These are phyloP conservation scores for Ogataea chonburiensis DNA, from an alignment of 805 yeast genomes.

Conservation along the genomic window DNA sequence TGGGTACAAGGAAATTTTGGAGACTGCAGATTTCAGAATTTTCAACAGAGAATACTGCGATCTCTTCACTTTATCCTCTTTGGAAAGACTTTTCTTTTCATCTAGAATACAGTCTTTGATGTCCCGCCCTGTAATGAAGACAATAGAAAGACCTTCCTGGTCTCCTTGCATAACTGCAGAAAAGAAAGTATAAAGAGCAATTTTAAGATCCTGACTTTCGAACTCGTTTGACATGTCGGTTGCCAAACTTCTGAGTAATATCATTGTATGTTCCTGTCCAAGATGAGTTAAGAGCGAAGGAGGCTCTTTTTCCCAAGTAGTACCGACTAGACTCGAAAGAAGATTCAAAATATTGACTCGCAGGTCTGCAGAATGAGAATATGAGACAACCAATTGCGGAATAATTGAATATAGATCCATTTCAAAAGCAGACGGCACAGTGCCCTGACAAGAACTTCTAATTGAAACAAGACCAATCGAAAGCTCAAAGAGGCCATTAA, in stretches of 20 bases:
- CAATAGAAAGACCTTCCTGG: slow-evolving; percentile 75
- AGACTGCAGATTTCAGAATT: slow-evolving; percentile 54
- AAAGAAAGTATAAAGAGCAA: slow-evolving; percentile 60
- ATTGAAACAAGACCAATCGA: slow-evolving; percentile 55
- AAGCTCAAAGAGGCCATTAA: slow-evolving; percentile 51
- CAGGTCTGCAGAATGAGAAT: slow-evolving; percentile 46
- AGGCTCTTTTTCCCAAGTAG: slow-evolving; percentile 54
- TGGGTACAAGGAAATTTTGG: slow-evolving; percentile 54
- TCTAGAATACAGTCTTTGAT: slow-evolving; percentile 33
- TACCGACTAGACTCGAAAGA: slow-evolving; percentile 55
- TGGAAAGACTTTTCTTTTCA: slow-evolving; percentile 13
- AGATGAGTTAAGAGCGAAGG: slow-evolving; percentile 84
- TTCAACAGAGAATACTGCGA: slow-evolving; percentile 47
- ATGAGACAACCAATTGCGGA: slow-evolving; percentile 56
- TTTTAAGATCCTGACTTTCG: slow-evolving; percentile 51
- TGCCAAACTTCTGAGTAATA: slow-evolving; percentile 58
- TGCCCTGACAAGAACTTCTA: slow-evolving; percentile 46
- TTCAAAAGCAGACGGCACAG: slow-evolving; percentile 66
- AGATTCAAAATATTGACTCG: slow-evolving; percentile 54
- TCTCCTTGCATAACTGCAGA: slow-evolving; percentile 66
- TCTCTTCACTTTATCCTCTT: slow-evolving; percentile 12
- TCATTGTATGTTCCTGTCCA: slow-evolving; percentile 60
- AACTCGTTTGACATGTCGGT: slow-evolving; percentile 58
- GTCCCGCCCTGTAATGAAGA: slow-evolving; percentile 61
- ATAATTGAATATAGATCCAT: slow-evolving; percentile 52